Evolutionary conservation across 139 green algal species (phyloP), one percentile per base, ranked within the genome.

Genomic region (Chlamydomonas sp.): DNA sequence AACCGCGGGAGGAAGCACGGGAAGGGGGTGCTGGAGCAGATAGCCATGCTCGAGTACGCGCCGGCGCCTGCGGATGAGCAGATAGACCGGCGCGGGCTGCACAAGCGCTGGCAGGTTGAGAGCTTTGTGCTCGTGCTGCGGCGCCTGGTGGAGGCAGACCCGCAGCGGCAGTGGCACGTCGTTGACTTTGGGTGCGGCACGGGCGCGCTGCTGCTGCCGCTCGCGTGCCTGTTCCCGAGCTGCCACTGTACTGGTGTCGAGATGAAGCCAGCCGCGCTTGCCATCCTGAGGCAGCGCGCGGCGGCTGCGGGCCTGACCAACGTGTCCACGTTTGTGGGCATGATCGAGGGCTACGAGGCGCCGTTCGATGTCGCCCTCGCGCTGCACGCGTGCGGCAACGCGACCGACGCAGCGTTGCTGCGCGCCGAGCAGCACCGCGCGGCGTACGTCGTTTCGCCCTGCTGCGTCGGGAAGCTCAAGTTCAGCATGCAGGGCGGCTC

Each of bases 111-210:
- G n/a, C n/a, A 90, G 85, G 81, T 89, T 20, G 83, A 88, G 38
- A 86, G 73, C 71, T 88, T 89, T 69, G 75, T 71, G 0, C 47
- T 77, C 4, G 76, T 83, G 37, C 70, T 90, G 48, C 35, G 57
- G 3, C 73, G 70, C 58, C 58, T 88, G 36, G 68, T 85, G 6
- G 16, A 29, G 22, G 50, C 61, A 48, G 69, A 33, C 28, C 3
- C 35, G 5, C 33, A 29, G 3, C 63, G 29, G 35, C 39, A 31
- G 24, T 49, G 76, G 20, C 76, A 77, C 5, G 69, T 90, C 3
- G 85, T 93, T 0, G 87, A 93, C 71, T 91, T 91, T 79, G 87
- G 85, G 2, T 87, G 84, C 49, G 85, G 87, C 48, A 87, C 74
- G 0, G 87, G 87, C 35, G 84, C 76, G 35, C 65, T 93, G 63